Evolutionary conservation across 192 early-diverging fungal species (phyloP).

Genomic region (Thoreauomyces humboldtii): DNA sequence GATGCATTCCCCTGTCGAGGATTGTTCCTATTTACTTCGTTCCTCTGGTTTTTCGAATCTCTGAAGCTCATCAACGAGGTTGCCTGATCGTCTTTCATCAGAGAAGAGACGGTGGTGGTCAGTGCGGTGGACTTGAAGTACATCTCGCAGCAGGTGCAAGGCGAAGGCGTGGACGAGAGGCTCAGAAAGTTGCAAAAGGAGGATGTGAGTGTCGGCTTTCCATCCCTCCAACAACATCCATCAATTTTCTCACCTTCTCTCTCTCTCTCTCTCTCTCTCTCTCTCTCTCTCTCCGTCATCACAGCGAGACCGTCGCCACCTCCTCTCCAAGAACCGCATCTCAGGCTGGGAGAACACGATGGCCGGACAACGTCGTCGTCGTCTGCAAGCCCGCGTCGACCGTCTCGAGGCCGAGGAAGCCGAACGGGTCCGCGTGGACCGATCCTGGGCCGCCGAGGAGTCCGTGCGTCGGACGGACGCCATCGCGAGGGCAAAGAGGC

Average conservation of each 20-base stretch:
- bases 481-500: conserved; percentile 40
- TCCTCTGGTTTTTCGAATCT: no score
- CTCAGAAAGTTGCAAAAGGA: conserved; percentile 22
- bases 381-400: conserved; percentile 23
- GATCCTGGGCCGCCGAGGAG: conserved; percentile 33
- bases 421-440: conserved; percentile 25
- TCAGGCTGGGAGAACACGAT: conserved; percentile 43
- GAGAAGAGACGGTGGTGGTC: conserved; percentile 21
- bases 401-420: conserved; percentile 35
- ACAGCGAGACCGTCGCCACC: conserved; percentile 33
- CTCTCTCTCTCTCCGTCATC: not conserved
- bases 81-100: not conserved
- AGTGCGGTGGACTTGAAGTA: conserved; percentile 39
- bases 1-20: not conserved
- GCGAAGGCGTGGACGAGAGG: conserved; percentile 14
- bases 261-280: no score
- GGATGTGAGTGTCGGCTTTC: conserved; percentile 15
- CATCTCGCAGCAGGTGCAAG: conserved; percentile 28
- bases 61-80: not conserved
- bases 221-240: no score
- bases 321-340: conserved; percentile 31
- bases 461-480: conserved; percentile 20
- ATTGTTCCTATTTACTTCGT: no score
- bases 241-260: no score
- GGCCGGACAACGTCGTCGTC: conserved; percentile 33